These are phyloP conservation scores for Psilocybe subaeruginosa DNA, from an alignment of 768 basidiomycete genomes.

Conservation along the genomic window DNA sequence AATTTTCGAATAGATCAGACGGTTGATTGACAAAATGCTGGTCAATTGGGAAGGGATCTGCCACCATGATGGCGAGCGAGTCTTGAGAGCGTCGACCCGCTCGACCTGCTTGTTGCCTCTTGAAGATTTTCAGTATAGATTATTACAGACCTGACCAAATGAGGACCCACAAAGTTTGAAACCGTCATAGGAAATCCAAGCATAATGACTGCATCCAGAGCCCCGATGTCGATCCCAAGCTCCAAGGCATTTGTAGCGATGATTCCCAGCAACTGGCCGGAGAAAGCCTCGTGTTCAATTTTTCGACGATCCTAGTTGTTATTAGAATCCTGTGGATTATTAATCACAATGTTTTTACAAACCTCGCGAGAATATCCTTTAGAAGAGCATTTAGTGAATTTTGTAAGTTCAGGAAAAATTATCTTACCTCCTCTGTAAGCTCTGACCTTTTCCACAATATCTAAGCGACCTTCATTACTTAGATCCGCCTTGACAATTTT, in stretches of 20 bases:
- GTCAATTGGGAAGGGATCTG: conserved; percentile 72
- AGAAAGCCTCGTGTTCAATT: conserved; percentile 88
- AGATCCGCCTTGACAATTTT: conserved; percentile 73
- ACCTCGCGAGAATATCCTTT: conserved; percentile 78
- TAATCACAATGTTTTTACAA: not conserved
- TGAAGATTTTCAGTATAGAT: conserved; percentile 1
- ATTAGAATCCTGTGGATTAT: not conserved
- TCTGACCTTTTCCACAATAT: conserved; percentile 77
- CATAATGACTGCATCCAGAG: conserved; percentile 88
- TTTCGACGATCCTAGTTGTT: conserved; percentile 68
- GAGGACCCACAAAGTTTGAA: conserved; percentile 71
- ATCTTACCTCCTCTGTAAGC: conserved; percentile 80
- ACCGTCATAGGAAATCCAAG: conserved; percentile 81
- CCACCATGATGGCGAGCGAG: conserved; percentile 74
- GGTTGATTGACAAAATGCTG: conserved; percentile 75
- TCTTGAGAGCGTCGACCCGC: conserved; percentile 84
- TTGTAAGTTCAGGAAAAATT: not conserved
- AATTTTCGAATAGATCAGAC: conserved; percentile 66
- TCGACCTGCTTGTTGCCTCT: conserved; percentile 90
- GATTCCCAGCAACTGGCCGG: conserved; percentile 81
- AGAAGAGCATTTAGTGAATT: not conserved
- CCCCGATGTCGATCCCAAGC: conserved; percentile 89
- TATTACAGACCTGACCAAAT: not conserved
- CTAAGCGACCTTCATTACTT: conserved; percentile 72
- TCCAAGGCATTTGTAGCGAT: conserved; percentile 91